phyloP scores from a whole-genome alignment of 768 basidiomycete genomes.

The Amanita inopinata region DNA sequence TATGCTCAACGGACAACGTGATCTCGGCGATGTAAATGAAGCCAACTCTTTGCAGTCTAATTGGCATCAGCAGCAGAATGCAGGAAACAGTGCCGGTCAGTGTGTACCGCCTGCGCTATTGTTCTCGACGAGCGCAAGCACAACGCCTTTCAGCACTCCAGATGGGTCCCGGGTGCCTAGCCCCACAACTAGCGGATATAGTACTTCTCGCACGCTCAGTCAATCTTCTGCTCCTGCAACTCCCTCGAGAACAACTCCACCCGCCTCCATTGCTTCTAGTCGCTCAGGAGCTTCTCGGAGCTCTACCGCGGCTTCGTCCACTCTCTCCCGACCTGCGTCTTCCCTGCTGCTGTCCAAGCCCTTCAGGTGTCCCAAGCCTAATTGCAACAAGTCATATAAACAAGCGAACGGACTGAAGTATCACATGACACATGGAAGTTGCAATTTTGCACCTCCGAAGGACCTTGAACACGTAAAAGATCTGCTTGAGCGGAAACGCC shows the following conservation, averaged over 20 bases:
- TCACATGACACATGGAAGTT: conserved; percentile 87
- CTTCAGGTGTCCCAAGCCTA: conserved; percentile 88
- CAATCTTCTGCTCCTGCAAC: conserved; percentile 9
- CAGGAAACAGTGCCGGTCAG: conserved; percentile 19
- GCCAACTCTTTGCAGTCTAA: conserved; percentile 18
- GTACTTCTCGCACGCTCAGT: conserved; percentile 2
- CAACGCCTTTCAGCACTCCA: conserved; percentile 39
- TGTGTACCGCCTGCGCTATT: conserved; percentile 63
- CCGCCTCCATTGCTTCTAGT: conserved; percentile 10
- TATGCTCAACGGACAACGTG: conserved; percentile 49
- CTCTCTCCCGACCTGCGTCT: conserved; percentile 30
- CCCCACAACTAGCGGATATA: conserved; percentile 12
- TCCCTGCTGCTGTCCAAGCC: conserved; percentile 73
- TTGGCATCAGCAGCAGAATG: conserved; percentile 18
- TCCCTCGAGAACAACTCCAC: conserved; percentile 5
- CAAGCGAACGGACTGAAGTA: conserved; percentile 94
- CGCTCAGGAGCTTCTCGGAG: conserved; percentile 7
- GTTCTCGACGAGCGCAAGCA: conserved; percentile 29
- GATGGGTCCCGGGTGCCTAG: conserved; percentile 32
- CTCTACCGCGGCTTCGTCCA: conserved; percentile 8
- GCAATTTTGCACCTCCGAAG: conserved; percentile 88
- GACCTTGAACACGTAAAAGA: conserved; percentile 72
- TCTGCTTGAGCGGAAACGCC: conserved; percentile 47
- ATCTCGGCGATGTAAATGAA: conserved; percentile 28
- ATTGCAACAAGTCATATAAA: conserved; percentile 95